Conservation (phyloP, 2,329 filamentous ascomycete genomes). For the Cladosporium oxysporum region DNA sequence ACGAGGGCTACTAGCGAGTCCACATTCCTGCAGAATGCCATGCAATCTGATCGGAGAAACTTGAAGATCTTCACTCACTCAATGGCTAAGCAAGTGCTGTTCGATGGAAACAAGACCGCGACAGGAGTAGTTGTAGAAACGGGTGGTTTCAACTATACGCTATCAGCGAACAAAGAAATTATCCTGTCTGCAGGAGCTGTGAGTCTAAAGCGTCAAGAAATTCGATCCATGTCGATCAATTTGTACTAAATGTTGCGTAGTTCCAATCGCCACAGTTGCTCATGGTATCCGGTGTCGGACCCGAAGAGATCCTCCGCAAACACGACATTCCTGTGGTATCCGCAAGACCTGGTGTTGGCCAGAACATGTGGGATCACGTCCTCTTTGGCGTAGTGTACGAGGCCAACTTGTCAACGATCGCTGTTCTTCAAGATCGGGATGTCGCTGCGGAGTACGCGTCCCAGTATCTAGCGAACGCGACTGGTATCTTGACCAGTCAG, state of each 20-base stretch:
- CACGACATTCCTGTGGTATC: conserved; percentile 34
- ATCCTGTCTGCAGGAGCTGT: conserved; percentile 45
- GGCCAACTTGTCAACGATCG: conserved; percentile 26
- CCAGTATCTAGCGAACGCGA: conserved; percentile 24
- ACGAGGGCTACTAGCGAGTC: conserved; percentile 26
- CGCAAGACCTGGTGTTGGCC: conserved; percentile 34
- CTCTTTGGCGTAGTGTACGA: conserved; percentile 39
- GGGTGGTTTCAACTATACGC: conserved; percentile 26
- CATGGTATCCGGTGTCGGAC: conserved; percentile 37
- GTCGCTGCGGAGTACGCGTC: conserved; percentile 21
- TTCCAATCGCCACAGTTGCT: conserved; percentile 46
- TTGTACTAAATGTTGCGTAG: not conserved
- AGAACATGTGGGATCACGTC: conserved; percentile 35
- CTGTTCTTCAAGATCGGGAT: conserved; percentile 21
- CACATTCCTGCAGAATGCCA: conserved; percentile 30
- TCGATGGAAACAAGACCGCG: conserved; percentile 8
- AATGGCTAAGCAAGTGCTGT: conserved; percentile 21
- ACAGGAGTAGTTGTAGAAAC: conserved; percentile 24
- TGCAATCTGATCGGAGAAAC: conserved; percentile 22
- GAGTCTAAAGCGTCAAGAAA: not conserved
- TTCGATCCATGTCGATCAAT: not conserved
- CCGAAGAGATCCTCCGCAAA: conserved; percentile 35
- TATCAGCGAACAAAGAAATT: conserved; percentile 43
- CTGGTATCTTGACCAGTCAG: conserved; percentile 27
- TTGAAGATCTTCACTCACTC: conserved; percentile 39